Evolutionary conservation across 352 stramenopile species (phyloP), one percentile per base, ranked within the genome.

Genomic region (Plasmopara viticola): DNA sequence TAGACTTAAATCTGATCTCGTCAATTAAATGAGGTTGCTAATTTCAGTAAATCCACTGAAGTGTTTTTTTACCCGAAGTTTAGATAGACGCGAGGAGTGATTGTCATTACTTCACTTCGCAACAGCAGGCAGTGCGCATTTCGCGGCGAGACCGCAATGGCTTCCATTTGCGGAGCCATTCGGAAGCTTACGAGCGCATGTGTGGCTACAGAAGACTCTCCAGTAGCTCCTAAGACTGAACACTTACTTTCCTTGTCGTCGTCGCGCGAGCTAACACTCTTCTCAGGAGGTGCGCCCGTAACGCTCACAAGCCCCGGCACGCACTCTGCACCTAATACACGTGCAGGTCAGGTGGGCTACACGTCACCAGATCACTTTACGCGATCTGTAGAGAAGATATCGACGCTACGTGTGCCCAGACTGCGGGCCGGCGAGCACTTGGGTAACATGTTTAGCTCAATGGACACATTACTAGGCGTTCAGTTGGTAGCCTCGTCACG

Each of bases 401-500:
- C 78, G 37, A 60, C 63, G 35, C 54, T 89, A 44, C 74, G 53
- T 1, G 72, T 86, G n/a, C 18, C 57, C 4, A 65, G 57, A 28
- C 40, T 67, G 50, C 54, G 44, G 1, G 34, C 48, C 0, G 50
- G 52, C 39, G 60, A 74, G 44, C 56, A 51, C n/a, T 28, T 65
- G 13, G 67, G 59, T 12, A 67, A 29, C 60, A 79, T 73, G 62
- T 78, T 64, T 44, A 83, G 61, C 59, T 72, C 72, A 4, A 48
- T 85, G 44, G 74, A 85, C 52, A 62, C 53, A 8, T 48, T 70
- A 14, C 51, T 90, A 20, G 79, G 79, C 17, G 48, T 90, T 34
- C 72, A 82, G 42, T 62, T 90, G 4, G 67, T 78, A 39, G 60
- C 72, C 29, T 90, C 79, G 10, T 70, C 63, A 9, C 70, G 74